Conservation (phyloP, 352 stramenopile genomes). For the Paralagenidium karlingii region DNA sequence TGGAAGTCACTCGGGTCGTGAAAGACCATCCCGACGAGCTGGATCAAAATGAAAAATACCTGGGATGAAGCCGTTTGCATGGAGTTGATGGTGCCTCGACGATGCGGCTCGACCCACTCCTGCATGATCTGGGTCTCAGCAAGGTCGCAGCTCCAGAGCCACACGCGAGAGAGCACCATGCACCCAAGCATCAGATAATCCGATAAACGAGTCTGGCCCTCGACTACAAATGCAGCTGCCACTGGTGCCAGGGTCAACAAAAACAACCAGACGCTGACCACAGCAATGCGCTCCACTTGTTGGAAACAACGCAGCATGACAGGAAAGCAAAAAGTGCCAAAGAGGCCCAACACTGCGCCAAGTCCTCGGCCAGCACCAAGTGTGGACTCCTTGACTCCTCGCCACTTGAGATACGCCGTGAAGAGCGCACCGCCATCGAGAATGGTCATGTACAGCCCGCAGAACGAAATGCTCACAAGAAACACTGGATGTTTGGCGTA, state of each 20-base stretch:
- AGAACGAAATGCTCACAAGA: constrained; percentile 37
- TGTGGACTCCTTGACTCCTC: constrained; percentile 30
- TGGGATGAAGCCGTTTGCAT: constrained; percentile 55
- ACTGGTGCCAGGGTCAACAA: constrained; percentile 35
- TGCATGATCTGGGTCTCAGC: constrained; percentile 62
- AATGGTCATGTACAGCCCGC: constrained; percentile 45
- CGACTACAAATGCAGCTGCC: constrained; percentile 19
- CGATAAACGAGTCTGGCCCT: constrained; percentile 22
- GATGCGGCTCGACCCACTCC: constrained; percentile 40
- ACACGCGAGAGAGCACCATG: constrained; percentile 31
- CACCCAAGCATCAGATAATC: constrained; percentile 44
- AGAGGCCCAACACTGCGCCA: constrained; percentile 25
- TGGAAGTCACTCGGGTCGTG: constrained; percentile 38
- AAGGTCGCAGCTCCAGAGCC: constrained; percentile 44
- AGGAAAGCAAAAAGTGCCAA: constrained; percentile 38
- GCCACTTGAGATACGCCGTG: constrained; percentile 50
- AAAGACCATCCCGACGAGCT: constrained; percentile 31
- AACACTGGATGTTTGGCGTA: constrained; percentile 43
- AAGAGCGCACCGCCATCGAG: constrained; percentile 29
- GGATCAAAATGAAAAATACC: constrained; percentile 49
- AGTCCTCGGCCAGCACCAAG: constrained; percentile 26
- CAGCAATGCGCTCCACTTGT: constrained; percentile 24
- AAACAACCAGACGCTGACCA: constrained; percentile 50
- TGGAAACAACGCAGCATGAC: constrained; percentile 12
- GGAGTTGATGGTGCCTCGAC: constrained; percentile 38